Base-by-base conservation (phyloP, 805 yeast genomes). In the Cyberlindnera euphorbiae region DNA sequence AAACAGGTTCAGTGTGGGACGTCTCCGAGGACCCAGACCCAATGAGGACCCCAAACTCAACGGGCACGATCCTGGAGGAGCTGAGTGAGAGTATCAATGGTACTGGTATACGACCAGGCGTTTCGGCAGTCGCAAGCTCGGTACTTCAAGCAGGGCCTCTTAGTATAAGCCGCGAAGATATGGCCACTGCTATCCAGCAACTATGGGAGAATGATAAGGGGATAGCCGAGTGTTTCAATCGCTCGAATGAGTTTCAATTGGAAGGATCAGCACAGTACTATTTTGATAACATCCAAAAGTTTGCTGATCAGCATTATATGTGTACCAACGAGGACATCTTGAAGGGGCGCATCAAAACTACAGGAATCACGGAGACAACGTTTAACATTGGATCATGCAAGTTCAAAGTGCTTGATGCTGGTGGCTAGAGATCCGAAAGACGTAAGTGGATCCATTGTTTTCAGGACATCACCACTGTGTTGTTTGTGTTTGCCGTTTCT, bases 401-500 rank as follows among this genome's bases (percentile, higher is more conserved):
- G 45, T 80, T 89, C 56, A 79, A 77, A 52, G 85, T 93, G 28
- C 64, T 88, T 29, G 98, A 93, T 67, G 97, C 96, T 4, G 98
- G 98, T 35, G 98, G 98, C 2, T 97, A 89, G 62, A 65, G 96
- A 42, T 77, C 86, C 15, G 97, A 89, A 58, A 71, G 97, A 42
- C 77, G 82, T 49, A 89, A 89, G 58, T 89, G 97, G 97, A 84
- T 89, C 44, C 96, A 88, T 55, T 86, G 95, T 54, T 89, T 89
- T 60, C 93, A 89, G 53, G 86, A 83, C 44, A 84, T 90, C 33
- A 82, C 95, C 1, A 84, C 94, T 4, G 82, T 94, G 0, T 59
- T 90, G 26, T 93, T 87, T 59, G 96, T 90, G 7, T 72, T 84
- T 14, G 96, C 97, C 0, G 79, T 87, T 17, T 77, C 87, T 32